phyloP scores from a whole-genome alignment of 768 basidiomycete genomes.

The Pulveroboletus ravenelii region DNA sequence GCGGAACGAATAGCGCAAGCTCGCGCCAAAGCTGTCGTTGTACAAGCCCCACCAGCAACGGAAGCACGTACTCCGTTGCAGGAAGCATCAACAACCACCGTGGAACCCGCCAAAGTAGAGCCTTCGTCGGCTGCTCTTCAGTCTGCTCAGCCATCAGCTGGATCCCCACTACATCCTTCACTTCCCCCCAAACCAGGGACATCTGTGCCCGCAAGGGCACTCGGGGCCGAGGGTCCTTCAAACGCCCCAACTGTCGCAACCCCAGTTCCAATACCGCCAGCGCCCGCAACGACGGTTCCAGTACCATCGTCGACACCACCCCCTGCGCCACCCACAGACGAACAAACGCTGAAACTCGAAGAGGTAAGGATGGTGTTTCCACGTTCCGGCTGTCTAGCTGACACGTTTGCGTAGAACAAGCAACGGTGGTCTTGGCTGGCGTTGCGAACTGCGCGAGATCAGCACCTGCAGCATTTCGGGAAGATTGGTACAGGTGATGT shows the following conservation, averaged over 20 bases:
- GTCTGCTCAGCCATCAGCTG: slow-evolving; percentile 13
- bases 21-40: slow-evolving; percentile 40
- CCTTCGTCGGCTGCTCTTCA: background rate
- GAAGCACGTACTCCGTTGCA: slow-evolving; percentile 20
- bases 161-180: slow-evolving; percentile 59
- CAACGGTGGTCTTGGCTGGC: slow-evolving; percentile 78
- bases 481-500: slow-evolving; percentile 80
- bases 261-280: slow-evolving; percentile 8
- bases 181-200: slow-evolving; percentile 67
- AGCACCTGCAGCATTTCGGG: slow-evolving; percentile 71
- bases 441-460: slow-evolving; percentile 69
- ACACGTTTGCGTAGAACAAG: slow-evolving; percentile 52
- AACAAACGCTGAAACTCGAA: slow-evolving; percentile 54
- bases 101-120: slow-evolving; percentile 22
- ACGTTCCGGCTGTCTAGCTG: slow-evolving; percentile 7
- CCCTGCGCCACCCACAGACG: slow-evolving; percentile 36
- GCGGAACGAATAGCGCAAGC: slow-evolving; percentile 36
- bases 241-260: slow-evolving; percentile 12
- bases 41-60: slow-evolving; percentile 14
- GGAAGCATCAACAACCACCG: slow-evolving; percentile 7
- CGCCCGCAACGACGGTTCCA: slow-evolving; percentile 13
- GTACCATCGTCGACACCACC: slow-evolving; percentile 17
- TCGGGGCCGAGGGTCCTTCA: slow-evolving; percentile 32
- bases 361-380: slow-evolving; percentile 40
- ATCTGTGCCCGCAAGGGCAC: slow-evolving; percentile 26